Percentiles rank a stretch among this genome's conserved stretches.
phyloP scores from a whole-genome alignment of 2,329 filamentous ascomycete genomes.

The Beauveria pseudobassiana region DNA sequence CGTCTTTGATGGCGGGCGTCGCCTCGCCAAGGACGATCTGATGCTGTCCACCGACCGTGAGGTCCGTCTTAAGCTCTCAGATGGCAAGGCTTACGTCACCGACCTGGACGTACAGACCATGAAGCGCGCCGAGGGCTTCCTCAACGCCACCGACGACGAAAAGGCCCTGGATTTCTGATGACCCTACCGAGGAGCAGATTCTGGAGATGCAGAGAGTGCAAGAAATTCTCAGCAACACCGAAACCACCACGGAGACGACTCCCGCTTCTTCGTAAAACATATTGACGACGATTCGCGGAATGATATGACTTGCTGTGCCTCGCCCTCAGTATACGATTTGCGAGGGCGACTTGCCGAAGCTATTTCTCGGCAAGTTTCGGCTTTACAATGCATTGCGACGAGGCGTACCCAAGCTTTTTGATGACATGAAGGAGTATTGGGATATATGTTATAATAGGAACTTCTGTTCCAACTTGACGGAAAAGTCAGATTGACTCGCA shows the following conservation, averaged over 20 bases:
- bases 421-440: slow-evolving; percentile 1
- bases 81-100: slow-evolving; percentile 75
- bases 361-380: background rate
- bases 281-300: background rate
- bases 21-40: slow-evolving; percentile 97
- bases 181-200: slow-evolving; percentile 55
- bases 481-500: background rate
- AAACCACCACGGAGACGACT: background rate
- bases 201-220: slow-evolving; percentile 56
- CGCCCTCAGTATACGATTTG: slow-evolving; percentile 7
- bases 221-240: slow-evolving; percentile 32
- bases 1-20: slow-evolving; percentile 80
- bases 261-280: background rate
- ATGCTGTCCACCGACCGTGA: slow-evolving; percentile 95
- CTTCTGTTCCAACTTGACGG: background rate
- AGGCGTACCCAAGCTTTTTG: slow-evolving; percentile 7
- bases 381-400: slow-evolving; percentile 11
- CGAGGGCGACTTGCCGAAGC: background rate
- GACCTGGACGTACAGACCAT: slow-evolving; percentile 89
- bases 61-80: slow-evolving; percentile 73
- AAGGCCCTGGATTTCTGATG: slow-evolving; percentile 77
- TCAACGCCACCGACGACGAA: slow-evolving; percentile 73
- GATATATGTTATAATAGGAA: slow-evolving; percentile 3
- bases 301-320: slow-evolving; percentile 4
- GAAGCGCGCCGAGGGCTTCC: slow-evolving; percentile 78